Evolutionary conservation across 192 early-diverging fungal species (phyloP).

Genomic region (Allomyces arbusculus): DNA sequence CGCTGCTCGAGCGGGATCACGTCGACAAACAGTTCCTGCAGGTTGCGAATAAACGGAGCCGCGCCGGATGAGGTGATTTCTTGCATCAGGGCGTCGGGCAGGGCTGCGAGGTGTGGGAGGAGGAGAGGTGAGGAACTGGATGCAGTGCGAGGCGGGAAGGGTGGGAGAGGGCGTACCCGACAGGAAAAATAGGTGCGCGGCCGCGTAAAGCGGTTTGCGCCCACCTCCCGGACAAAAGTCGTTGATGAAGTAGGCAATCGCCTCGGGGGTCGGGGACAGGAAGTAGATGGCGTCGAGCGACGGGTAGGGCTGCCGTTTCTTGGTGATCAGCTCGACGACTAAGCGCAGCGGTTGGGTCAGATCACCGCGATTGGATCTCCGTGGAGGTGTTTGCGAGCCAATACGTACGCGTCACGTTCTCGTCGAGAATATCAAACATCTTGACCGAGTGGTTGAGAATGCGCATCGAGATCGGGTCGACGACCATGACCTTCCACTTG

Average conservation of each 20-base stretch:
- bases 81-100: constrained; percentile 38
- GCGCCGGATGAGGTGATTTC: constrained; percentile 31
- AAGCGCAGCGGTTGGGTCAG: background rate
- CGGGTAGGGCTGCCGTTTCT: constrained; percentile 26
- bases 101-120: constrained; percentile 13
- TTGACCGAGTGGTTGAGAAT: constrained; percentile 55
- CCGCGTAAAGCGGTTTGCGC: constrained; percentile 25
- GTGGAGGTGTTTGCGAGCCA: no score
- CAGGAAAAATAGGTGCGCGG: constrained; percentile 9
- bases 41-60: constrained; percentile 31
- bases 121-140: no score
- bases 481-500: constrained; percentile 64
- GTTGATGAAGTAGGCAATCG: constrained; percentile 18
- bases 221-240: constrained; percentile 18
- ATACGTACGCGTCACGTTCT: constrained; percentile 22
- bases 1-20: constrained; percentile 46
- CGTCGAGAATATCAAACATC: constrained; percentile 56
- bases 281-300: constrained; percentile 41
- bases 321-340: constrained; percentile 31
- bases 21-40: constrained; percentile 63
- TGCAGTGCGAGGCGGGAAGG: no score
- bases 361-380: no score
- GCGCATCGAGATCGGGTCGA: constrained; percentile 49
- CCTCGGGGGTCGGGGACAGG: constrained; percentile 19
- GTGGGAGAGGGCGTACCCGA: background rate